Evolutionary conservation across 2,329 filamentous ascomycete species (phyloP), one percentile per base, ranked within the genome.

Genomic region (Parastagonospora avenae): DNA sequence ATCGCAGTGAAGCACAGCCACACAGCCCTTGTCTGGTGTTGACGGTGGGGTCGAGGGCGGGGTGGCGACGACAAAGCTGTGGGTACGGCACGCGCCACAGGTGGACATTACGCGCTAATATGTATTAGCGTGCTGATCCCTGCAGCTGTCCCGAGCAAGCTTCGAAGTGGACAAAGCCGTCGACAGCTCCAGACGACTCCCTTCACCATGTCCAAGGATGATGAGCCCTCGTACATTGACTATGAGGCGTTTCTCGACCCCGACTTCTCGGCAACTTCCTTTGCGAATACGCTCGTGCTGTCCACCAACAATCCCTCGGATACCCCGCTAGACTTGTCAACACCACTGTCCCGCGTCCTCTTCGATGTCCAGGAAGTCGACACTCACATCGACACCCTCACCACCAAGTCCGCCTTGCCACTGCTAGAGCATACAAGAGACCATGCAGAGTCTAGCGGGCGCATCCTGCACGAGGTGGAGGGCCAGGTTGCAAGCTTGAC

Each of bases 331-430:
- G 94, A 99, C 74, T 88, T 99, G 50, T 93, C 92, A 5, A 97
- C 94, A 12, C 93, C 94, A 2, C 83, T 99, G 41, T 96, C 92
- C 4, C 86, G 91, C 47, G 92, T 97, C 4, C 85, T 97, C 6
- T 99, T 99, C 76, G 94, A 99, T 75, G 88, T 94, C 2, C 94
- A 97, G 71, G 94, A 97, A 75, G 89, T 99, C 60, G 93, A 97
- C 76, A 96, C 92, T 0, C 92, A 96, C 71, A 96, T 99, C 57
- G 91, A 99, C 73, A 84, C 85, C 3, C 82, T 97, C 35, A 95
- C 93, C 5, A 94, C 92, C 2, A 87, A 89, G 57, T 90, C 88
- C 27, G 92, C 94, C 2, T 78, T 93, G 0, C 90, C 92, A 8
- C 48, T 99, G 27, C 82, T 99, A 15, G 79, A 86, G 28, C 83